phyloP scores from a whole-genome alignment of 202 grass and related monocot species.

The Thinopyrum obtusiflorum region DNA sequence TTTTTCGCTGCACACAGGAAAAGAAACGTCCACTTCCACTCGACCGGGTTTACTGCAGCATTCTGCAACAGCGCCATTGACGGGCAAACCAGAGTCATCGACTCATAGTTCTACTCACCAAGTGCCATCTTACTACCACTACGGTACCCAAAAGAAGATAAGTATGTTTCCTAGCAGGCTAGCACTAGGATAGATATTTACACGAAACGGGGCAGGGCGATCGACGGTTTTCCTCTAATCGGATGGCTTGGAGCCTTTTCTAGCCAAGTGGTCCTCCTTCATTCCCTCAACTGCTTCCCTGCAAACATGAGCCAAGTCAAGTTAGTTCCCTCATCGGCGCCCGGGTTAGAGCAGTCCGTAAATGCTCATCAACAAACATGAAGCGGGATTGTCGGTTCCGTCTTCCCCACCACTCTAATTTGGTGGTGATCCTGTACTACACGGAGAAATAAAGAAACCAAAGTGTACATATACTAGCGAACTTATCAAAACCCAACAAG shows the following conservation, averaged over 20 bases:
- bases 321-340: background rate
- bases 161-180: background rate
- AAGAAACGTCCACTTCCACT: background rate
- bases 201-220: background rate
- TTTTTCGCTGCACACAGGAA: background rate
- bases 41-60: background rate
- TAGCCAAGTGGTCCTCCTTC: constrained; percentile 12
- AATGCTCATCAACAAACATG: background rate
- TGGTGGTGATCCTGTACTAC: too few relatives aligned
- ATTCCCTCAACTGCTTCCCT: constrained; percentile 27
- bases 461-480: too few relatives aligned
- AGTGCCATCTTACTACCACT: background rate
- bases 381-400: too few relatives aligned
- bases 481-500: background rate
- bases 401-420: too few relatives aligned
- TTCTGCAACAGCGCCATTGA: background rate
- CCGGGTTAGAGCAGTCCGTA: background rate
- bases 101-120: background rate
- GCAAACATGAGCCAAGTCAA: background rate
- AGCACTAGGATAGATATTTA: background rate
- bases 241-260: background rate
- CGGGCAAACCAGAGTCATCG: background rate
- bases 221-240: background rate
- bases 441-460: too few relatives aligned
- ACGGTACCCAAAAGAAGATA: background rate